Evolutionary conservation across 2,329 filamentous ascomycete species (phyloP).

Genomic region (Trichoderma pleuroti): DNA sequence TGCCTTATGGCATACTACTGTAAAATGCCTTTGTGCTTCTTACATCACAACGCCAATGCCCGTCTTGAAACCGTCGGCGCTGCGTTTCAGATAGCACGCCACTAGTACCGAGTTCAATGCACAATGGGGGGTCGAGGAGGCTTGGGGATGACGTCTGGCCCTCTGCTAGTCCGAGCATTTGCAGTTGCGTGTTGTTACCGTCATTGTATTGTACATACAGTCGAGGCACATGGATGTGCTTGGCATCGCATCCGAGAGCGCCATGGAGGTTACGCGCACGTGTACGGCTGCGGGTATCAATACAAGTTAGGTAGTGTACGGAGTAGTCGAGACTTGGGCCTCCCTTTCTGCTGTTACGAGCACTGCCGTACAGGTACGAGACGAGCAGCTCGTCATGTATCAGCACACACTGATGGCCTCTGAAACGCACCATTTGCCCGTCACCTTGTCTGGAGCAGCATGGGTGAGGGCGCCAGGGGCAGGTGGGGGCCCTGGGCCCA

Average conservation of each 20-base stretch:
- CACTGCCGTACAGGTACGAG: background rate
- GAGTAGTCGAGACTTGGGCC: background rate
- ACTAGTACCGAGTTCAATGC: background rate
- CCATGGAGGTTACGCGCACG: background rate
- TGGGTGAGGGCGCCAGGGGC: slow-evolving; percentile 11
- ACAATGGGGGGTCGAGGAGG: background rate
- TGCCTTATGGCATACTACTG: background rate
- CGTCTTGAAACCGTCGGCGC: slow-evolving; percentile 3
- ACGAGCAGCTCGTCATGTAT: background rate
- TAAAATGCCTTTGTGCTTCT: background rate
- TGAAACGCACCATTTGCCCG: slow-evolving; percentile 17
- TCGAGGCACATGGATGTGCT: background rate
- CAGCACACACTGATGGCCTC: background rate
- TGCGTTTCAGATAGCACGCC: background rate
- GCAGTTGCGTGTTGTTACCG: background rate
- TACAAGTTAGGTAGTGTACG: background rate
- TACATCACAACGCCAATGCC: slow-evolving; percentile 1
- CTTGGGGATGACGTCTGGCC: background rate
- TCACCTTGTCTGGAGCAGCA: slow-evolving; percentile 15
- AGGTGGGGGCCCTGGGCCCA: background rate
- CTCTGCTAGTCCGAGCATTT: background rate
- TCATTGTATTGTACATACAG: background rate
- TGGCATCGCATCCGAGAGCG: background rate
- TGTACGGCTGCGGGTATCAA: background rate
- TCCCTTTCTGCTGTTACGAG: background rate